phyloP scores from a whole-genome alignment of 2,329 filamentous ascomycete species.

The Trichophyton simii region DNA sequence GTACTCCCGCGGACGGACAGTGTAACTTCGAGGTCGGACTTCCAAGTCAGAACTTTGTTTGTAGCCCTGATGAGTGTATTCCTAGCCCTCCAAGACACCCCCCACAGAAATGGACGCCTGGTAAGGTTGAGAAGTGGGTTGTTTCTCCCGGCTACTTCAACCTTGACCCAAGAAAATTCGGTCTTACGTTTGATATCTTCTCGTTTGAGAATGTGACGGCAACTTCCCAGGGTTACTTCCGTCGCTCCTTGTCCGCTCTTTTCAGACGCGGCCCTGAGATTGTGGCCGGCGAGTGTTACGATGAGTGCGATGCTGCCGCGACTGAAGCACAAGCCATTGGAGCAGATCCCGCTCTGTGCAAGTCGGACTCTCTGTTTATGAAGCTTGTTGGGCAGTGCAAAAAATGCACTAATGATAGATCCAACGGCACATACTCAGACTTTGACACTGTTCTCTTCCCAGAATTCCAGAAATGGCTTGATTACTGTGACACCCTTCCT shows the following conservation, averaged over 20 bases:
- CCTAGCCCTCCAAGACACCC: conserved; percentile 20
- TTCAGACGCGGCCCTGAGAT: conserved; percentile 26
- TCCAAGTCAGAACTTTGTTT: conserved; percentile 29
- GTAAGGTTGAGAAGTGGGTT: conserved; percentile 36
- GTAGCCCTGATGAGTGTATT: conserved; percentile 30
- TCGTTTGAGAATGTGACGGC: conserved; percentile 22
- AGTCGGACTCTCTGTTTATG: not conserved
- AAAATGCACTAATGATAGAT: not conserved
- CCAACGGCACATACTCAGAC: not conserved
- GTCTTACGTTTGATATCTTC: conserved; percentile 52
- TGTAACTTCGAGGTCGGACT: conserved; percentile 32
- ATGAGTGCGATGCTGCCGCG: conserved; percentile 40
- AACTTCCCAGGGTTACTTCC: conserved; percentile 19
- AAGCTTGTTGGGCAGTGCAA: not conserved
- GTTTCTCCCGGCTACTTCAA: conserved; percentile 49
- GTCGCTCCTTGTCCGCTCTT: conserved; percentile 18
- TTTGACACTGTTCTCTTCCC: not conserved
- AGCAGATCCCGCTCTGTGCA: not conserved
- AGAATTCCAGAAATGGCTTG: not conserved
- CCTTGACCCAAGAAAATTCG: conserved; percentile 50
- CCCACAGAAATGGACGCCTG: conserved; percentile 20
- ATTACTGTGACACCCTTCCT: not conserved
- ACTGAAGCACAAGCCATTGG: conserved; percentile 38
- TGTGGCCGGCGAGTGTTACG: conserved; percentile 41
- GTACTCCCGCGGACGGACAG: conserved; percentile 18